Conservation (phyloP, 2,329 filamentous ascomycete species). For the Anthostomella pinea region DNA sequence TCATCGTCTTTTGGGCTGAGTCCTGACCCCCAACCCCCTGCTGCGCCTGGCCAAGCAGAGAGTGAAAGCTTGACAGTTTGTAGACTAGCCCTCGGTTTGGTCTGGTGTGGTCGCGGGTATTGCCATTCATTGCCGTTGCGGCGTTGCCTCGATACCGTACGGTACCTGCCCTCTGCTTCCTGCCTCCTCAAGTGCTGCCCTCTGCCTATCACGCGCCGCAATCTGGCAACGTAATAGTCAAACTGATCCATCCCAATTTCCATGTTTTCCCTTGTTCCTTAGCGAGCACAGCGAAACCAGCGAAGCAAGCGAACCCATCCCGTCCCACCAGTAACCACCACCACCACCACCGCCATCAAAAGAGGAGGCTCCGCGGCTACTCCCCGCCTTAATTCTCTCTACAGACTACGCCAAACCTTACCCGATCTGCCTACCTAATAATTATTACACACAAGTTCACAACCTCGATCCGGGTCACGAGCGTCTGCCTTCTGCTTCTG, state of each 20-base stretch:
- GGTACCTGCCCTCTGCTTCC: too few relatives aligned
- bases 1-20: too few relatives aligned
- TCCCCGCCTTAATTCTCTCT: conserved; percentile 21
- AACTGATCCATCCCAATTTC: conserved; percentile 22
- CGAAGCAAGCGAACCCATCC: conserved; percentile 5
- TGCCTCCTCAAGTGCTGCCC: too few relatives aligned
- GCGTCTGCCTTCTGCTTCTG: conserved; percentile 7
- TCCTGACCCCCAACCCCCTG: not conserved
- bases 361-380: conserved; percentile 24
- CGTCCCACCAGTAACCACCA: too few relatives aligned
- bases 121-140: too few relatives aligned
- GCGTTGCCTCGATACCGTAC: too few relatives aligned
- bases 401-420: conserved; percentile 24
- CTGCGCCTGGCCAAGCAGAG: conserved; percentile 15
- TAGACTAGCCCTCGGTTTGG: too few relatives aligned
- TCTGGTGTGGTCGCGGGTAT: too few relatives aligned
- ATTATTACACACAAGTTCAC: conserved; percentile 5
- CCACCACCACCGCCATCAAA: conserved; percentile 3
- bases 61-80: not conserved
- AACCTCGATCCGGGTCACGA: conserved; percentile 6
- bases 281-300: not conserved
- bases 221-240: conserved; percentile 24
- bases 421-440: conserved; percentile 9
- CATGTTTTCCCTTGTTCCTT: conserved; percentile 5
- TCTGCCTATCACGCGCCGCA: conserved; percentile 24